Evolutionary conservation across 495 filamentous ascomycete genomes (phyloP).

Genomic region (Neurospora sp.): DNA sequence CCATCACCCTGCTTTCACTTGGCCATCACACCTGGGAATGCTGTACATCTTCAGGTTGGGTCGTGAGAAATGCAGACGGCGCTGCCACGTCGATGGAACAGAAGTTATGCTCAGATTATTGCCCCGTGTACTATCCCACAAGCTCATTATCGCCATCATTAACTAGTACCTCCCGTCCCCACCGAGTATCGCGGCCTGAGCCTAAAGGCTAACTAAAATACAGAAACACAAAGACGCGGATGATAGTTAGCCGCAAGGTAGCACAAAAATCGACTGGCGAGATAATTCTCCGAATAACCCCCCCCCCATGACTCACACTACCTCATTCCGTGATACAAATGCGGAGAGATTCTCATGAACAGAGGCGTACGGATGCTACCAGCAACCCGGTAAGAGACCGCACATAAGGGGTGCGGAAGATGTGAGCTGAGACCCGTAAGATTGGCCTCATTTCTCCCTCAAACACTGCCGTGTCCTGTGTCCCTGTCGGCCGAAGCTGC

Average conservation of each 20-base stretch:
- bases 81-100: neutral
- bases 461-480: neutral
- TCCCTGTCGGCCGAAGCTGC: neutral
- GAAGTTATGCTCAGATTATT: neutral
- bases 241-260: neutral
- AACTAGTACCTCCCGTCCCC: neutral
- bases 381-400: neutral
- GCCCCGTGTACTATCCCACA: neutral
- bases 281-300: neutral
- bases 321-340: neutral
- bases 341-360: neutral
- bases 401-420: neutral
- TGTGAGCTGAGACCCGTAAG: neutral
- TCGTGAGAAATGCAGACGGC: neutral
- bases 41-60: neutral
- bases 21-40: neutral
- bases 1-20: neutral
- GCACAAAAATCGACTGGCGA: neutral
- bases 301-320: neutral
- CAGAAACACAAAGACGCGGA: neutral
- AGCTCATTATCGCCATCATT: neutral
- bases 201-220: neutral
- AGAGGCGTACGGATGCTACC: neutral
- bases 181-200: neutral
- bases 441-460: neutral